Evolutionary conservation across 805 yeast genomes (phyloP).

Genomic region (Wickerhamomyces xylosicus): DNA sequence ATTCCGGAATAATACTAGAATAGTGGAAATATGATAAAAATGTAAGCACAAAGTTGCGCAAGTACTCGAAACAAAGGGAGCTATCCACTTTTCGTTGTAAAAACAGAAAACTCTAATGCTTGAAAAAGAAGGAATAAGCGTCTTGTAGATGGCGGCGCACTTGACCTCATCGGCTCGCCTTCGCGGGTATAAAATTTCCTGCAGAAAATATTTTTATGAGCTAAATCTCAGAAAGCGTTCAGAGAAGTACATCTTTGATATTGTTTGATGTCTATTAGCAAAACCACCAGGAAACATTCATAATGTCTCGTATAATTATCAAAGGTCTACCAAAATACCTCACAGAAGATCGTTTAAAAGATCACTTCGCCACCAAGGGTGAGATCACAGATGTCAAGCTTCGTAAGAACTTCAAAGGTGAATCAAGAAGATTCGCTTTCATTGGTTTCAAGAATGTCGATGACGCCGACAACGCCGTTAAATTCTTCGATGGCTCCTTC

Average conservation of each 20-base stretch:
- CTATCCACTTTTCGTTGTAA: too few relatives aligned
- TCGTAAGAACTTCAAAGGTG: constrained; percentile 72
- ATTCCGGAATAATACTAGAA: too few relatives aligned
- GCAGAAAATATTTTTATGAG: constrained; percentile 2
- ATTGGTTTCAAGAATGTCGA: constrained; percentile 67
- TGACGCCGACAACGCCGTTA: constrained; percentile 74
- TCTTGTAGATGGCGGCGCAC: too few relatives aligned
- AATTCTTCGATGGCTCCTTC: constrained; percentile 65
- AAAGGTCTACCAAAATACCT: constrained; percentile 78
- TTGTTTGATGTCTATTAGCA: too few relatives aligned
- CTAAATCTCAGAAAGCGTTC: not conserved
- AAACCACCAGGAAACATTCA: not conserved
- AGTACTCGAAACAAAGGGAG: too few relatives aligned
- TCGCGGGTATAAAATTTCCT: not conserved
- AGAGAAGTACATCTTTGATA: not conserved
- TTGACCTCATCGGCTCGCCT: not conserved
- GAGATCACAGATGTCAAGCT: constrained; percentile 83
- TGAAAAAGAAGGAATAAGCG: too few relatives aligned
- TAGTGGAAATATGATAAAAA: too few relatives aligned
- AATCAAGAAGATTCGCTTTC: constrained; percentile 88
- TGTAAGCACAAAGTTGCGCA: too few relatives aligned
- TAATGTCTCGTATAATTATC: constrained; percentile 82
- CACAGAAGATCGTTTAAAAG: constrained; percentile 60
- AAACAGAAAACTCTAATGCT: too few relatives aligned
- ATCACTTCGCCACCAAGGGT: constrained; percentile 51